Percentiles rank a stretch among this genome's conserved stretches.
Evolutionary conservation across 805 yeast species (phyloP).

Genomic region (Nakazawaea wickerhamii): DNA sequence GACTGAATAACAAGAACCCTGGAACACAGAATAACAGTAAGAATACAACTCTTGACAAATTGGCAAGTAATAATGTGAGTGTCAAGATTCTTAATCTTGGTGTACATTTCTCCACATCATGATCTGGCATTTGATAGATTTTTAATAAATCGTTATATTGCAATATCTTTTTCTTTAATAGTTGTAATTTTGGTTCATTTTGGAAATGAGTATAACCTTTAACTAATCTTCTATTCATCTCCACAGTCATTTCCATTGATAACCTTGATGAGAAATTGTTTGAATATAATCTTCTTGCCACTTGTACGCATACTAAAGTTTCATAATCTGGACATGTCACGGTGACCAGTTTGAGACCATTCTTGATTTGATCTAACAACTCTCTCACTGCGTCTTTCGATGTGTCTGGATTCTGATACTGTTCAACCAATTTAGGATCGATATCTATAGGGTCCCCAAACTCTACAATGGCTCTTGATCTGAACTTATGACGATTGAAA

Average conservation of each 20-base stretch:
- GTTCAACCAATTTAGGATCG: constrained; percentile 50
- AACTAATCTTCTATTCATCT: constrained; percentile 83
- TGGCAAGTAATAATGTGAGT: constrained; percentile 20
- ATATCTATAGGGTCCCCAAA: constrained; percentile 86
- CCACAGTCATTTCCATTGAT: constrained; percentile 80
- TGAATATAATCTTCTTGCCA: constrained; percentile 84
- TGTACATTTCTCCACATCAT: constrained; percentile 43
- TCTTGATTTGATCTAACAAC: constrained; percentile 62
- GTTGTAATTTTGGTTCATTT: constrained; percentile 61
- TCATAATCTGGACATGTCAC: constrained; percentile 87
- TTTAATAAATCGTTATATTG: constrained; percentile 58
- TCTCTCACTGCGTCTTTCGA: constrained; percentile 71
- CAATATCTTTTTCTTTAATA: constrained; percentile 57
- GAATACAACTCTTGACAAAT: constrained; percentile 42
- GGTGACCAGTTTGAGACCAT: constrained; percentile 77
- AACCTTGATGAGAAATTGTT: constrained; percentile 64
- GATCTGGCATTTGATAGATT: constrained; percentile 49
- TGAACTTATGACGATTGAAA: constrained; percentile 91
- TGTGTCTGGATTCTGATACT: constrained; percentile 53
- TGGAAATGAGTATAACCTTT: constrained; percentile 73
- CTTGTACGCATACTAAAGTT: constrained; percentile 82
- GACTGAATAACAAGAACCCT: constrained; percentile 82
- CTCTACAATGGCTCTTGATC: constrained; percentile 93
- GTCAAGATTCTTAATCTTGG: constrained; percentile 20
- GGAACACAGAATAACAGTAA: constrained; percentile 71